Conservation (phyloP, 169 alveolate species). For the Perkinsus marinus region DNA sequence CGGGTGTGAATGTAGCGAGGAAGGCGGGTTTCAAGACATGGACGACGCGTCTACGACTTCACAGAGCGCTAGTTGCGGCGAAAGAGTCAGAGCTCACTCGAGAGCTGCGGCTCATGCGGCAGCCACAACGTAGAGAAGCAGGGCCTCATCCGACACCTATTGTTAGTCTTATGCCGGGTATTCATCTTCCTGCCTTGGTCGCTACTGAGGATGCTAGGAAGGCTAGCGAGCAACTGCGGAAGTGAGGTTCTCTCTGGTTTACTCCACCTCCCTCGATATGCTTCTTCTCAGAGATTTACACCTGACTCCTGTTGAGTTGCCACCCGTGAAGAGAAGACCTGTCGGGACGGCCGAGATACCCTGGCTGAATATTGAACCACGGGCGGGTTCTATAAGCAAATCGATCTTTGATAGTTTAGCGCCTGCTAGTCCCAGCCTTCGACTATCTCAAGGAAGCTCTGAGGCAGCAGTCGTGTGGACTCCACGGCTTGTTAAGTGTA, state of each 20-base stretch:
- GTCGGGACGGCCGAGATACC: not conserved
- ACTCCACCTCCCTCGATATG: not conserved
- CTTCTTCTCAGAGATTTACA: not conserved
- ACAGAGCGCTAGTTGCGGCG: not conserved
- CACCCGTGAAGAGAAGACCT: not conserved
- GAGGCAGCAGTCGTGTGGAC: not conserved
- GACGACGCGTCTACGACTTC: not conserved
- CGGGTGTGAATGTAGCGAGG: not conserved
- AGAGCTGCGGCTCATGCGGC: not conserved
- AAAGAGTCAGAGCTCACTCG: not conserved
- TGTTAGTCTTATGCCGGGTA: not conserved
- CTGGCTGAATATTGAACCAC: no score
- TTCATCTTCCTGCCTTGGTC: not conserved
- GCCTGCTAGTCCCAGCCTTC: no score
- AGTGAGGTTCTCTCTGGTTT: not conserved
- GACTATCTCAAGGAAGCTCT: no score
- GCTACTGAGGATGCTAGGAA: not conserved
- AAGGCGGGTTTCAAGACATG: not conserved
- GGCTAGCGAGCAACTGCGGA: not conserved
- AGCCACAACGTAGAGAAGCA: not conserved
- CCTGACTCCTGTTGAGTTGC: not conserved
- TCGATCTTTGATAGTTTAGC: no score
- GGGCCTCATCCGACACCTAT: not conserved
- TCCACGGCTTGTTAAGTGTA: not conserved
- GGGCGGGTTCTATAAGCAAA: no score